Conservation (phyloP, 1,284 basidiomycete genomes). For the Apiotrichum sp. region DNA sequence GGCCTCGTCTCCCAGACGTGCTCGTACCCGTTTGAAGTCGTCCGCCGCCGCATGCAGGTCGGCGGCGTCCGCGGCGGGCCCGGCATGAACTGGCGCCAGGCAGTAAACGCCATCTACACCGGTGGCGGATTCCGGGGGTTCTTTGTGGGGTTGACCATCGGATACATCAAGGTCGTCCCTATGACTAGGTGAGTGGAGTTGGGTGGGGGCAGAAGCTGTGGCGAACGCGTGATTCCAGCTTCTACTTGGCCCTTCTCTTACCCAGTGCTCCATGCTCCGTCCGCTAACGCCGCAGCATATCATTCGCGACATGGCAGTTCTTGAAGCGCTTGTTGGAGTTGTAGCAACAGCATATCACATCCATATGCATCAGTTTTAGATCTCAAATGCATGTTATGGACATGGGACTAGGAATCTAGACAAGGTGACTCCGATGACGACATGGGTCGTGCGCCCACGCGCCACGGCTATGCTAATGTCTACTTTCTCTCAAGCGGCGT, state of each 20-base stretch:
- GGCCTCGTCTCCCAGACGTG: constrained; percentile 83
- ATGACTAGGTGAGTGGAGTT: constrained; percentile 61
- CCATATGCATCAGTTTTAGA: background rate
- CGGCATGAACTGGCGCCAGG: constrained; percentile 67
- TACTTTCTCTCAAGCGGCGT: background rate
- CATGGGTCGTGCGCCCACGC: too few relatives aligned
- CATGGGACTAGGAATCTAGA: too few relatives aligned
- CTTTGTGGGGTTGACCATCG: constrained; percentile 87
- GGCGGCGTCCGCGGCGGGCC: constrained; percentile 64
- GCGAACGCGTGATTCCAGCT: too few relatives aligned
- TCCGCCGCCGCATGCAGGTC: constrained; percentile 91
- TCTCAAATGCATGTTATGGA: background rate
- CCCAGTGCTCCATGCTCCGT: constrained; percentile 4
- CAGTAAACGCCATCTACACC: constrained; percentile 62
- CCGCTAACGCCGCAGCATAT: constrained; percentile 30
- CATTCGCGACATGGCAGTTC: constrained; percentile 48
- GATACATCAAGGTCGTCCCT: constrained; percentile 92
- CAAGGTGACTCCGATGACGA: too few relatives aligned
- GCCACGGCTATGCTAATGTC: too few relatives aligned
- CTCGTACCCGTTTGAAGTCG: constrained; percentile 94
- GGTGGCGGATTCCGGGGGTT: constrained; percentile 77
- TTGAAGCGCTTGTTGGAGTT: constrained; percentile 46
- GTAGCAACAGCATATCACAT: constrained; percentile 20
- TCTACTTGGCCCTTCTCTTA: background rate
- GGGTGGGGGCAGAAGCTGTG: too few relatives aligned